Percentiles rank a stretch among this genome's conserved stretches.
phyloP scores from a whole-genome alignment of 2,329 filamentous ascomycete genomes.

The Aspergillus spinulosporus region DNA sequence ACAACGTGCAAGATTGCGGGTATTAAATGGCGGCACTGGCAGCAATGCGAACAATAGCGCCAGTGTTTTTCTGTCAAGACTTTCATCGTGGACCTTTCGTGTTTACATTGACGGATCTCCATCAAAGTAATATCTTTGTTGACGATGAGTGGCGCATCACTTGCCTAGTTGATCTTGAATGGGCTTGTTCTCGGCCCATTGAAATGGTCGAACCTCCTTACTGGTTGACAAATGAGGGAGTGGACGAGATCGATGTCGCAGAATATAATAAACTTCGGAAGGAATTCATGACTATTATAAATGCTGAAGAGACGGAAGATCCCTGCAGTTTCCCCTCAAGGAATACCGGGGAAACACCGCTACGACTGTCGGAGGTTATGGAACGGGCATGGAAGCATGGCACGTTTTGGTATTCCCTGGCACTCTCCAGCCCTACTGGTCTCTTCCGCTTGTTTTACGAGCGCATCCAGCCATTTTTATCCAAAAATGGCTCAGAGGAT shows the following conservation, averaged over 20 bases:
- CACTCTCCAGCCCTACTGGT: neutral
- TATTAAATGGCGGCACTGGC: neutral
- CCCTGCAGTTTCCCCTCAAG: too few relatives aligned
- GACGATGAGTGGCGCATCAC: conserved; percentile 29
- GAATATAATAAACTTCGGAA: neutral
- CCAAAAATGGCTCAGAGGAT: neutral
- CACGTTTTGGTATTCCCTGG: conserved; percentile 3
- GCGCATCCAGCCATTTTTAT: neutral
- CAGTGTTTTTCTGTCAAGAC: conserved; percentile 25
- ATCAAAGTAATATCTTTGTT: conserved; percentile 38
- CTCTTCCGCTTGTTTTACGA: neutral
- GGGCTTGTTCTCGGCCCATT: conserved; percentile 26
- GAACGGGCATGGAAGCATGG: neutral
- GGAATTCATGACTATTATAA: too few relatives aligned
- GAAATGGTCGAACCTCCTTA: conserved; percentile 29
- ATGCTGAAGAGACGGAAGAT: too few relatives aligned
- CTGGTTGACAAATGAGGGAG: conserved; percentile 27
- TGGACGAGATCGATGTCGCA: conserved; percentile 17
- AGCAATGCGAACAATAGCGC: conserved; percentile 3
- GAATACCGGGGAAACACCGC: too few relatives aligned
- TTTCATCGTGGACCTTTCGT: conserved; percentile 38
- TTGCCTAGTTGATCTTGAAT: conserved; percentile 30
- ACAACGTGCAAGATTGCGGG: neutral
- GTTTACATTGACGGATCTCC: conserved; percentile 36
- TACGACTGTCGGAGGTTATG: neutral